Evolutionary conservation across 129 eudicot species (phyloP), one percentile per base, ranked within the genome.

Genomic region (Saussurea involucrata): DNA sequence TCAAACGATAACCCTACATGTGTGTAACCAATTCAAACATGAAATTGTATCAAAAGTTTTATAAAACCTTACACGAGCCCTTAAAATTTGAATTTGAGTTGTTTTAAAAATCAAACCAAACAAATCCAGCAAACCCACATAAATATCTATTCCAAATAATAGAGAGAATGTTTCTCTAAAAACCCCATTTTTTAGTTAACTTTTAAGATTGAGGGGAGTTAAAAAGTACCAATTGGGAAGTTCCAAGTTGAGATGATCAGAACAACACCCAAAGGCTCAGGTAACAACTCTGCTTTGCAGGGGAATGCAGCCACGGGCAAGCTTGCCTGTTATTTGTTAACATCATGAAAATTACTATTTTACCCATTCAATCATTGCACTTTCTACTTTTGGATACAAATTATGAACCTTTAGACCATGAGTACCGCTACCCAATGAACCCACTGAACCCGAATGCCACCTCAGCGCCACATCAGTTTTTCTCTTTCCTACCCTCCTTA

Each of bases 181-280:
- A 2, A 31, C 34, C 5, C 6, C 34, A 31, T 0, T 4, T 31
- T 31, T 3, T 31, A 31, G 0, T 1, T 2, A 31, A 4, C 4
- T 31, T 3, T 31, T 31, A 31, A 31, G 6, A 7, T 5, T 2
- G 68, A 63, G 71, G 77, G 66, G 60, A 64, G 44, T 18, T 24
- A 27, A 49, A 27, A 49, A 66, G 66, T 79, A 90, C 98, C 96
- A 66, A 93, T 75, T 55, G 98, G 98, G 25, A 91, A 86, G 82
- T 94, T 94, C 98, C 98, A 94, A 25, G 98, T 75, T 46, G 98
- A 91, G 68, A 94, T 83, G 65, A 94, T 77, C 44, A 91, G 97
- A 68, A 94, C 92, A 55, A 91, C 85, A 60, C 98, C 98, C 42
- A 94, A 88, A n/a, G 98, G 98, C 77, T 94, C 92, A 18, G 96